A percentile compares a stretch with the other conserved stretches of the same genome.
These are phyloP conservation scores for Scheffersomyces segobiensis DNA, from an alignment of 1,139 yeast species.

Conservation along the genomic window DNA sequence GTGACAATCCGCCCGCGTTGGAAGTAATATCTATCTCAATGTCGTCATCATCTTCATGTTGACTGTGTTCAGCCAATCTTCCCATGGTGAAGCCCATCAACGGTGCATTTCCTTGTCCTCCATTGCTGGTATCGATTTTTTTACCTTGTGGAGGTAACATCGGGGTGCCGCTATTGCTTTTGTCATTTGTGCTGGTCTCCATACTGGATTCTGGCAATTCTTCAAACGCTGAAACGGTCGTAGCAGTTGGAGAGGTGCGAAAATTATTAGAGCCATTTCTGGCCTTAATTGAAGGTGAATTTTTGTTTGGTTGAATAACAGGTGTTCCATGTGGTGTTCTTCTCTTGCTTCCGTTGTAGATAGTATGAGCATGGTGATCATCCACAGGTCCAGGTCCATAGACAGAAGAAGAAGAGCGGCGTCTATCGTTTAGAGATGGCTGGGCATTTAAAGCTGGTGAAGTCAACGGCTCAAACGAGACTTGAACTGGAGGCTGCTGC, in stretches of 20 bases:
- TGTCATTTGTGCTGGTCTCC: constrained; percentile 11
- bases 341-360: constrained; percentile 23
- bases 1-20: constrained; percentile 2
- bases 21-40: constrained; percentile 8
- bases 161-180: constrained; percentile 25
- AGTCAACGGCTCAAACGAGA: constrained; percentile 51
- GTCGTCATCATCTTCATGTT: constrained; percentile 12
- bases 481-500: constrained; percentile 32
- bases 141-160: constrained; percentile 43
- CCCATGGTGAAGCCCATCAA: constrained; percentile 55
- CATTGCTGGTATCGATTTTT: constrained; percentile 19
- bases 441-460: constrained; percentile 67
- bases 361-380: constrained; percentile 13
- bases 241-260: constrained; percentile 10
- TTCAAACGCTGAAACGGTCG: constrained; percentile 29
- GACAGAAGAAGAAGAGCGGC: constrained; percentile 38
- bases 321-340: constrained; percentile 55
- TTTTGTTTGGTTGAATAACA: constrained; percentile 30
- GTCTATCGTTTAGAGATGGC: constrained; percentile 21
- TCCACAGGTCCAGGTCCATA: constrained; percentile 29
- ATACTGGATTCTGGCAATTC: constrained; percentile 38
- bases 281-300: constrained; percentile 4
- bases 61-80: constrained; percentile 40
- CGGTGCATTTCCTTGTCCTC: constrained; percentile 12
- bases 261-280: constrained; percentile 2